Base-by-base conservation (phyloP, 2,329 filamentous ascomycete genomes). In the Sporothrix euskadiensis region DNA sequence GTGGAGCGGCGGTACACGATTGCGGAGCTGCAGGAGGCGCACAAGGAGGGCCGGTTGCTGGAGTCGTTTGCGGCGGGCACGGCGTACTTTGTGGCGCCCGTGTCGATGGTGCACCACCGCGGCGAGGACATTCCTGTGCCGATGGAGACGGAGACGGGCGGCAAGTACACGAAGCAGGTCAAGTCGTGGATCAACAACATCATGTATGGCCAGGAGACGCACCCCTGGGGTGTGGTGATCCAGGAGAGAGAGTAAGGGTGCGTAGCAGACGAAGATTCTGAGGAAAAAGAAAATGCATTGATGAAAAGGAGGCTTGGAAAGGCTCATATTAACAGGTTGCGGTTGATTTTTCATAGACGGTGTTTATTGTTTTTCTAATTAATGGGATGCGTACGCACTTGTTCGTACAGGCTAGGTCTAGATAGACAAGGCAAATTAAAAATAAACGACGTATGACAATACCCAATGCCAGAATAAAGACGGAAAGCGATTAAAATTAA, bases 41-140 rank as follows among this genome's bases (percentile, higher is more conserved):
- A 89, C 35, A 83, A 87, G 59, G 93, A 97, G 79, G 94, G 92
- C 2, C 86, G 94, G 2, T 81, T 97, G 59, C 81, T 97, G 10
- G 94, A 98, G 83, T 88, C 93, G 1, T 98, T 98, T 80, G 93
- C 92, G 8, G 90, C 92, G 47, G 94, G 95, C 22, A 98, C 94
- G 75, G 94, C 94, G 89, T 93, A 85, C 85, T 94, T 93, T 78
- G 87, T 94, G 79, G 88, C 87, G 75, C 88, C 91, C 69, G 86
- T 94, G 66, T 90, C 89, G 6, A 83, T 88, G 68, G 90, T 94
- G 78, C 88, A 91, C 80, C 91, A 92, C 82, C 88, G 88, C 56
- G 89, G 89, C 71, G 82, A 86, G 73, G 88, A 92, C 75, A 84
- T 93, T 75, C 79, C 85, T 76, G 87, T 93, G 73, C 86, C 89